phyloP scores from a whole-genome alignment of 768 basidiomycete genomes.

The Phaeotremella fagi region DNA sequence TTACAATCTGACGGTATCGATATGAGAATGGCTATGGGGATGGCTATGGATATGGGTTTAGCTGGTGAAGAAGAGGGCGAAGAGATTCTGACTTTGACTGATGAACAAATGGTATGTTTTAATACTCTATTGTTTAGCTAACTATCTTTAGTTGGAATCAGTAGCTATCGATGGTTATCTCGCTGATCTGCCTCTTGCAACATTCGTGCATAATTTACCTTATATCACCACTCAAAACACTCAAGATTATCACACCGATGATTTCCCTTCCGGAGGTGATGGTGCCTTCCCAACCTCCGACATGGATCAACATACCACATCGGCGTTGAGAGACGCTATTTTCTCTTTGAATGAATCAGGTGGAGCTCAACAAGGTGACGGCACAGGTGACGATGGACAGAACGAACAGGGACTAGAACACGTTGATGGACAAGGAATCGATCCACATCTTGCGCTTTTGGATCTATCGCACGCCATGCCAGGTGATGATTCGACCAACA shows the following conservation, averaged over 20 bases:
- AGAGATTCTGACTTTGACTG: slow-evolving; percentile 36
- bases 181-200: slow-evolving; percentile 38
- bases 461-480: slow-evolving; percentile 33
- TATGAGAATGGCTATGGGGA: slow-evolving; percentile 41
- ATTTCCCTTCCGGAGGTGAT: slow-evolving; percentile 20
- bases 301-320: slow-evolving; percentile 44
- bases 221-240: slow-evolving; percentile 14
- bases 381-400: slow-evolving; percentile 18
- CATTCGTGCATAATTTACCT: slow-evolving; percentile 39
- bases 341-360: slow-evolving; percentile 39
- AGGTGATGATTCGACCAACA: slow-evolving; percentile 9
- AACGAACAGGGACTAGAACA: slow-evolving; percentile 6
- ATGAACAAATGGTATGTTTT: slow-evolving; percentile 41
- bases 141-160: slow-evolving; percentile 31
- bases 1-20: slow-evolving; percentile 31
- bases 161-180: slow-evolving; percentile 44
- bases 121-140: not conserved
- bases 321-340: slow-evolving; percentile 42
- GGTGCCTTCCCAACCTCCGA: slow-evolving; percentile 32
- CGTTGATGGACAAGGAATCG: slow-evolving; percentile 8
- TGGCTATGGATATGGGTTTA: slow-evolving; percentile 42
- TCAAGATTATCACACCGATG: slow-evolving; percentile 21
- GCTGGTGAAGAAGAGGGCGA: slow-evolving; percentile 40
- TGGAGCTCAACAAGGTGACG: slow-evolving; percentile 14
- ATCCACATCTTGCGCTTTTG: slow-evolving; percentile 41